These are phyloP conservation scores for Lepidium aucheri DNA, from an alignment of 345 rosid genomes.

Conservation along the genomic window DNA sequence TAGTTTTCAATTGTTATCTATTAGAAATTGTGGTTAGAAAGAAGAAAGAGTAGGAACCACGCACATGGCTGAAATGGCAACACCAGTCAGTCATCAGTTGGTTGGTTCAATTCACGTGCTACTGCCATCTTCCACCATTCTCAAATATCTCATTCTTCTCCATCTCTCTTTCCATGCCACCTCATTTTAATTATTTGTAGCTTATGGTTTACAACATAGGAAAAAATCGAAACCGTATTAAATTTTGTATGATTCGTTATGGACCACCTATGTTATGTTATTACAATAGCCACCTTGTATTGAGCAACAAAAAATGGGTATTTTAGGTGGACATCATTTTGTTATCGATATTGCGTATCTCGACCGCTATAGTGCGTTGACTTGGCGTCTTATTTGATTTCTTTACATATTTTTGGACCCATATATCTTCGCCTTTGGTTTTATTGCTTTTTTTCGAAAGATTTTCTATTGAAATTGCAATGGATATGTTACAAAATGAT, in stretches of 20 bases:
- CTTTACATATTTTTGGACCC: not conserved
- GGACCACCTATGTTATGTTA: slow-evolving; percentile 6
- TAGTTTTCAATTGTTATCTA: too few relatives aligned
- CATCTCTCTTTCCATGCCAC: not conserved
- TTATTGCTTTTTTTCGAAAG: not conserved
- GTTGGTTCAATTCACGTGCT: slow-evolving; percentile 28
- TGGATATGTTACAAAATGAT: too few relatives aligned
- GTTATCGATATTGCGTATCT: not conserved
- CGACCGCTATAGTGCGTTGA: not conserved
- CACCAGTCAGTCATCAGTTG: slow-evolving; percentile 19
- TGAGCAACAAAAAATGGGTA: not conserved
- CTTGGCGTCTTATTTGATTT: not conserved
- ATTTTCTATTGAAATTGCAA: too few relatives aligned
- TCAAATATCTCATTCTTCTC: not conserved
- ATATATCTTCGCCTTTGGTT: not conserved
- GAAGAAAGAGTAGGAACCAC: slow-evolving; percentile 11
- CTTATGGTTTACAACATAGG: not conserved
- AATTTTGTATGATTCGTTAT: not conserved
- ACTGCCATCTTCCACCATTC: not conserved
- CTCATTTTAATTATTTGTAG: not conserved
- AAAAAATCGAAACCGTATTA: slow-evolving; percentile 11
- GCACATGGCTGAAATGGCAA: slow-evolving; percentile 15
- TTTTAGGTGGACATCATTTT: not conserved
- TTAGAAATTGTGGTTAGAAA: slow-evolving; percentile 4
- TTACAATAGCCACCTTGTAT: not conserved